Evolutionary conservation across 495 filamentous ascomycete genomes (phyloP), one percentile per base, ranked within the genome.

Genomic region (Daldinia bambusicola): DNA sequence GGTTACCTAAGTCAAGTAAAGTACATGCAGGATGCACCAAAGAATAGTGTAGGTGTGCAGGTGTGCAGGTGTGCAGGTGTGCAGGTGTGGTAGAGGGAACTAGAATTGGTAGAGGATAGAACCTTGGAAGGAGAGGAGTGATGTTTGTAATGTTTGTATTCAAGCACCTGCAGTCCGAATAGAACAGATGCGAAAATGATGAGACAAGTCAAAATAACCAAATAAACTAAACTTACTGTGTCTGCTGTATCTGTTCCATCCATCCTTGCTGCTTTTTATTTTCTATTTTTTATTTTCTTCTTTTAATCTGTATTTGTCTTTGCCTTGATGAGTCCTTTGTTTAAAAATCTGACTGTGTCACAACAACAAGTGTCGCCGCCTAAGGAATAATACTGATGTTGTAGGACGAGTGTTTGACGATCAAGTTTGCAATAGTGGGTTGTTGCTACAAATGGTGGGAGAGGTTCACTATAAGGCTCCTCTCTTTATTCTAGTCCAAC

Each of bases 151-250:
- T 58, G 61, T 26, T 26, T 26, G 55, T 70, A 43, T 48, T 14
- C n/a, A 32, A 26, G 31, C 41, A 55, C 22, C 43, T 8, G 56
- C 22, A 55, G 56, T 61, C 34, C 48, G 26, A 61, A 59, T 30
- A 20, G 48, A 40, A 37, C 56, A 32, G 36, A 38, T 13, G 16
- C 48, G 30, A 61, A 63, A 64, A 66, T 30, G 59, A 64, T 41
- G 79, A 78, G 74, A 77, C 77, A 76, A 78, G 69, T 76, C 76
- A 76, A 74, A 68, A n/a, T n/a, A 26, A 26, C 3, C 1, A 26
- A 26, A 26, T 26, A 26, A 26, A 26, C 80, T 75, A 77, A 81
- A 88, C 86, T 82, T 88, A 89, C 88, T 77, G 80, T 76, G 73
- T 72, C 61, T 55, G 41, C 65, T 53, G 65, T 56, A 57, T 69